These are phyloP conservation scores for Medicago lupulina DNA, from an alignment of 306 rosid genomes.

Conservation along the genomic window DNA sequence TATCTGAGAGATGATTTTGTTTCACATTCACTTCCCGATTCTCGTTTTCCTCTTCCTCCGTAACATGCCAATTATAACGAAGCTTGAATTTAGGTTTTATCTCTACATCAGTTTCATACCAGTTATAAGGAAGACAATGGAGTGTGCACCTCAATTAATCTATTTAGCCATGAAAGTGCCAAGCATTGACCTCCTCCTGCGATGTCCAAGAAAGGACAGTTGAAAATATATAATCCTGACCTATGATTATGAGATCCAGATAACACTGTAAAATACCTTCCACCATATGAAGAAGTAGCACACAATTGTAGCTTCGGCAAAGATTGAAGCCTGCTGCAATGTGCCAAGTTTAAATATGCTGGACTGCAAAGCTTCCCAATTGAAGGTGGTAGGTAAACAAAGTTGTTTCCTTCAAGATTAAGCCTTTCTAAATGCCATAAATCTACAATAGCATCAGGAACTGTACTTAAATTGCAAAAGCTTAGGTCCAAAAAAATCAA, in stretches of 20 bases:
- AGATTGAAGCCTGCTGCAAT: background rate
- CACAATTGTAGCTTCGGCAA: conserved; percentile 1
- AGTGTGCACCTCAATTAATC: background rate
- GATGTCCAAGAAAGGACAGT: background rate
- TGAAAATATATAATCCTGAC: conserved; percentile 24
- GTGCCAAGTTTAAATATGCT: conserved; percentile 30
- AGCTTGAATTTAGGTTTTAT: background rate
- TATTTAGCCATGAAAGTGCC: background rate
- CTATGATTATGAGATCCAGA: conserved; percentile 6
- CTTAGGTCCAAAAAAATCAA: conserved; percentile 26
- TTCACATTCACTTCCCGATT: background rate
- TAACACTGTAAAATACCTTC: background rate
- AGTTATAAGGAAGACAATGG: background rate
- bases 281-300: background rate
- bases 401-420: conserved; percentile 25
- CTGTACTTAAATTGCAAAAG: conserved; percentile 24
- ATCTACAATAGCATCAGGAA: conserved; percentile 27
- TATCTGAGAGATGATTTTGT: background rate
- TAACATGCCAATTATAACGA: conserved; percentile 27
- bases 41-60: conserved; percentile 28
- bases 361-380: background rate
- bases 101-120: background rate
- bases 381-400: conserved; percentile 7
- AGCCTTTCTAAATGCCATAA: conserved; percentile 24
- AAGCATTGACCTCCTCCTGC: background rate